Base-by-base conservation (phyloP, 306 rosid species). In the Mucuna pruriens region DNA sequence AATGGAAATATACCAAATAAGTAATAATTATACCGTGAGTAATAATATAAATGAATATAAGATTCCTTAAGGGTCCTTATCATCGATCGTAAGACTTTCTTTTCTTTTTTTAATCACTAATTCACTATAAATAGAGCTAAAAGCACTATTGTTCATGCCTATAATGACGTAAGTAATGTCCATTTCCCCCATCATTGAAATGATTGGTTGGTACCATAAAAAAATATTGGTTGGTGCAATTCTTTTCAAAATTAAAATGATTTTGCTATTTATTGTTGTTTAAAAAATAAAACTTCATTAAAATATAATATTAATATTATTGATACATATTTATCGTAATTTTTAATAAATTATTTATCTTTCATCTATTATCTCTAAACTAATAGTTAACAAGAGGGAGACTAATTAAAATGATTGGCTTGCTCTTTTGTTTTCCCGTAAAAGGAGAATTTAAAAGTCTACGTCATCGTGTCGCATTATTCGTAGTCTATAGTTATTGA, bases 221-320 rank as follows among this genome's bases (percentile, higher is more conserved):
- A 3, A 42, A 66, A 86, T 71, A 87, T 81, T 84, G 90, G 81
- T 71, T 48, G 60, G 44, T 58, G 79, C 68, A 67, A 45, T 71
- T 60, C 48, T 76, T 7, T 48, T 26, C 4, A 42, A 46, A 76
- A 34, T n/a, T 52, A 57, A 76, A 57, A 62, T 10, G 42, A 86
- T 58, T 71, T 0, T 13, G 8, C 29, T 29, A 61, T 61, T 29
- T 29, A 29, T 7, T 11, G 36, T 4, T 58, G 23, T 20, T 29
- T 1, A 58, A 42, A 26, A 36, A 29, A 1, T 29, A 29, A 29
- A 29, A 29, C 31, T 29, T 29, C 3, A 55, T 54, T 20, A 20
- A 57, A 52, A 17, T 51, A 51, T n/a, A 17, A 3, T 54, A 20
- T 55, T 19, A 57, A 23, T 23, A 3, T 23, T 60, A 26, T 26